Evolutionary conservation across 495 filamentous ascomycete species (phyloP).

Genomic region (Neurospora tetrasperma): DNA sequence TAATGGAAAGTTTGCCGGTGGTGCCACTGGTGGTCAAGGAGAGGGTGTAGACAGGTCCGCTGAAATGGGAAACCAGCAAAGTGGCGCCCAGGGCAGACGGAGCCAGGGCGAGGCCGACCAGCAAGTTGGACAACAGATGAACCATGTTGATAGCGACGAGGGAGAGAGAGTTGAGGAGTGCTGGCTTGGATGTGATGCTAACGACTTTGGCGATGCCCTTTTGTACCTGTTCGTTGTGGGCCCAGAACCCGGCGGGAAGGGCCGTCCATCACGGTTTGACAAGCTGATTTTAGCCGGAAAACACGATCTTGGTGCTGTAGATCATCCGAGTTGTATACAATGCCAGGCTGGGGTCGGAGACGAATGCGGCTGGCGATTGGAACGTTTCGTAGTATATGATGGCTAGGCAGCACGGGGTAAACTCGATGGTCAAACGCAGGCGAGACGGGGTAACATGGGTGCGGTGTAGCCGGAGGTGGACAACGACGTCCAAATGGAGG

Average conservation of each 20-base stretch:
- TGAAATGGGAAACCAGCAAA: slow-evolving; percentile 33
- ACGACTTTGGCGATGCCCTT: neutral
- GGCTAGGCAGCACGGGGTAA: neutral
- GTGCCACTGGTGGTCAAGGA: slow-evolving; percentile 14
- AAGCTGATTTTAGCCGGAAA: neutral
- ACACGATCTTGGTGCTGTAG: neutral
- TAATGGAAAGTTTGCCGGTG: slow-evolving; percentile 23
- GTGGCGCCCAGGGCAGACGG: slow-evolving; percentile 25
- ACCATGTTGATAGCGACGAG: neutral
- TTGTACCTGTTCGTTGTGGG: neutral
- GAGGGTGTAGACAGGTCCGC: slow-evolving; percentile 31
- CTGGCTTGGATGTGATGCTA: neutral
- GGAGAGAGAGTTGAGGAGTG: neutral
- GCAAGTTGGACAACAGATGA: slow-evolving; percentile 1
- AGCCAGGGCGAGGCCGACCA: slow-evolving; percentile 13
- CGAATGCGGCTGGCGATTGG: neutral
- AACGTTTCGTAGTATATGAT: neutral
- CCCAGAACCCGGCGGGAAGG: neutral
- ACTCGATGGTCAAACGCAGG: neutral
- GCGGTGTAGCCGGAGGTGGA: neutral
- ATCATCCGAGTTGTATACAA: neutral
- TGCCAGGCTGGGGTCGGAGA: neutral
- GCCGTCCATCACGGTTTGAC: neutral
- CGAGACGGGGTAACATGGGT: neutral
- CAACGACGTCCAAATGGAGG: neutral